phyloP scores from a whole-genome alignment of 352 stramenopile genomes.

The Peronospora farinosa region DNA sequence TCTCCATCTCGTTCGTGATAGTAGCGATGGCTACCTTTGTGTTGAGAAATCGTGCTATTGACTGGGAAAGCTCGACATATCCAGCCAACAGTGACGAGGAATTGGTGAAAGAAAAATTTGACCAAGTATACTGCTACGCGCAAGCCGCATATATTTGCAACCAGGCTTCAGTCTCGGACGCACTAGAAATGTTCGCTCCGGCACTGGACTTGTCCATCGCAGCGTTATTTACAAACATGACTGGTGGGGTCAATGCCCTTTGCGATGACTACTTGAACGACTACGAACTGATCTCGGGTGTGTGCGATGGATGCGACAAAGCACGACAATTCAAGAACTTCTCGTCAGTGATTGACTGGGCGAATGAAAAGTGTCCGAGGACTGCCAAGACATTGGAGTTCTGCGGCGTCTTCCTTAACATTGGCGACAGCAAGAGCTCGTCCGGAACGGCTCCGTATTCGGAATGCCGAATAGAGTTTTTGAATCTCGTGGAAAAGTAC shows the following conservation, averaged over 20 bases:
- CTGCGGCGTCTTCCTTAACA: slow-evolving; percentile 54
- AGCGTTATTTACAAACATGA: slow-evolving; percentile 40
- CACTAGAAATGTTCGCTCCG: slow-evolving; percentile 46
- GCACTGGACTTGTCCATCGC: slow-evolving; percentile 29
- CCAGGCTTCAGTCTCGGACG: slow-evolving; percentile 42
- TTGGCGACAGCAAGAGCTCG: slow-evolving; percentile 19
- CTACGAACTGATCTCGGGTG: slow-evolving; percentile 32
- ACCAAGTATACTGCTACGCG: slow-evolving; percentile 66
- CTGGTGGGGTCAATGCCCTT: slow-evolving; percentile 53
- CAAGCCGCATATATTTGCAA: slow-evolving; percentile 73
- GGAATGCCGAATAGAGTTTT: slow-evolving; percentile 43
- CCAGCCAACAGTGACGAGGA: slow-evolving; percentile 44
- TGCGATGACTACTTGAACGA: slow-evolving; percentile 41
- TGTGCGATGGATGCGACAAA: slow-evolving; percentile 49
- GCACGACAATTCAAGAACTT: slow-evolving; percentile 58
- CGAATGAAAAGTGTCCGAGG: slow-evolving; percentile 67
- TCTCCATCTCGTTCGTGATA: slow-evolving; percentile 47
- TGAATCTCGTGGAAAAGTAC: slow-evolving; percentile 40
- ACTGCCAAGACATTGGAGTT: slow-evolving; percentile 41
- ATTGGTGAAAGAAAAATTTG: slow-evolving; percentile 51
- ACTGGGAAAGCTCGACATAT: slow-evolving; percentile 46
- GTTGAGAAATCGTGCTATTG: slow-evolving; percentile 30
- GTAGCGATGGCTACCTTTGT: slow-evolving; percentile 45
- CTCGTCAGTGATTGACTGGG: slow-evolving; percentile 67
- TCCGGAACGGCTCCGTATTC: slow-evolving; percentile 41